Conservation (phyloP, 495 filamentous ascomycete genomes). For the Penicillium longicatenatum region DNA sequence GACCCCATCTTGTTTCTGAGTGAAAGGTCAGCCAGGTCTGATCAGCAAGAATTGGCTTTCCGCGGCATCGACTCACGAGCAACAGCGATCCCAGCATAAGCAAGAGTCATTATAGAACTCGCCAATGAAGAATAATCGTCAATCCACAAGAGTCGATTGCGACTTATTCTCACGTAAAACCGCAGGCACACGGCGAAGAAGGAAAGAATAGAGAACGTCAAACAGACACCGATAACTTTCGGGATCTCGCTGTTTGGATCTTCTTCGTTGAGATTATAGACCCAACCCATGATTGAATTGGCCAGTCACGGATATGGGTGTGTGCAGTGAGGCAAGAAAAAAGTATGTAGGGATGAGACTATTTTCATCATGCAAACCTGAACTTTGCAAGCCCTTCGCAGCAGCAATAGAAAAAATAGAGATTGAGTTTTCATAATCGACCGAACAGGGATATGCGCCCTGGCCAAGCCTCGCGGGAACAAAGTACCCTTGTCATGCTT, state of each 20-base stretch:
- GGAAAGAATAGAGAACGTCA: constrained; percentile 24
- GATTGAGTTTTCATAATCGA: neutral
- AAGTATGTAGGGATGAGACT: neutral
- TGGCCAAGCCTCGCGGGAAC: neutral
- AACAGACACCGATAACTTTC: constrained; percentile 6
- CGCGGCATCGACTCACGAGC: constrained; percentile 26
- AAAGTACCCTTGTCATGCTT: neutral
- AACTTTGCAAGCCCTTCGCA: neutral
- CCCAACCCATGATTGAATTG: constrained; percentile 30
- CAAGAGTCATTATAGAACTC: constrained; percentile 22
- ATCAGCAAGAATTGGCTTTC: neutral
- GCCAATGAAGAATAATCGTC: constrained; percentile 32
- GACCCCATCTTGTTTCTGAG: constrained; percentile 35
- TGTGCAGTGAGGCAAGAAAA: neutral
- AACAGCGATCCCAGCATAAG: constrained; percentile 25
- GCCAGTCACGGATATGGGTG: neutral
- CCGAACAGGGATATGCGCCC: neutral
- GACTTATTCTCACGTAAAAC: constrained; percentile 24
- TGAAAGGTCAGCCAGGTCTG: constrained; percentile 1
- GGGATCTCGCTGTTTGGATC: constrained; percentile 26
- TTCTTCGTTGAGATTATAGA: constrained; percentile 28
- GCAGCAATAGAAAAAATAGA: neutral
- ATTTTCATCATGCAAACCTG: neutral
- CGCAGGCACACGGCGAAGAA: constrained; percentile 27
- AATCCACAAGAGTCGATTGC: constrained; percentile 23